phyloP scores from a whole-genome alignment of 305 asterid species.

The Rubia balearica region DNA sequence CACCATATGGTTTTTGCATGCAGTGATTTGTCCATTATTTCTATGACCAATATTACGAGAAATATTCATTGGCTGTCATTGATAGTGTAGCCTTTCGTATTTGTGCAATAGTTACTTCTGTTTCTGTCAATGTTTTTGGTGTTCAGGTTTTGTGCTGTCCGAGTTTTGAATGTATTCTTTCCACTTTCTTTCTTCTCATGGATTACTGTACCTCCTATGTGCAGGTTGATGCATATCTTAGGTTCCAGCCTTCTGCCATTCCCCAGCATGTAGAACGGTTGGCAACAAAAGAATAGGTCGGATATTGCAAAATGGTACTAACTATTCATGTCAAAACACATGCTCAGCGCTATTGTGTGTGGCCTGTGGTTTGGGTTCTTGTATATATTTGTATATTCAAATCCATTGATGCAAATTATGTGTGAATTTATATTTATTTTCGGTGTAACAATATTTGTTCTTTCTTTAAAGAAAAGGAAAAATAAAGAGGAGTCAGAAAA shows the following conservation, averaged over 20 bases:
- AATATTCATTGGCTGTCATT: background rate
- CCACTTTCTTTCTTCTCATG: background rate
- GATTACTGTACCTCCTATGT: background rate
- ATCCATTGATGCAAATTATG: constrained; percentile 24
- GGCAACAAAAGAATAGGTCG: constrained; percentile 12
- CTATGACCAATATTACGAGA: background rate
- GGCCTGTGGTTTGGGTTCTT: constrained; percentile 21
- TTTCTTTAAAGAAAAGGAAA: constrained; percentile 19
- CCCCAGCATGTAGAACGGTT: background rate
- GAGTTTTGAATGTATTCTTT: background rate
- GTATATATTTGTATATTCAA: constrained; percentile 35
- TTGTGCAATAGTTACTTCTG: background rate
- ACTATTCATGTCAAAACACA: constrained; percentile 25
- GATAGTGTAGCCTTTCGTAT: background rate
- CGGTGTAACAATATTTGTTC: constrained; percentile 28
- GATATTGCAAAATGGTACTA: constrained; percentile 23
- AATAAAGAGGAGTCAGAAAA: constrained; percentile 16
- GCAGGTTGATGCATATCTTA: constrained; percentile 24
- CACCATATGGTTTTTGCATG: background rate
- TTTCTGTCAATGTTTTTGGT: background rate
- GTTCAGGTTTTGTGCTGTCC: background rate
- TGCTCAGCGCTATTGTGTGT: constrained; percentile 14
- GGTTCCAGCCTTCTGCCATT: constrained; percentile 9
- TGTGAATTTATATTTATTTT: constrained; percentile 23
- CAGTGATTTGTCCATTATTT: background rate